phyloP scores from a whole-genome alignment of 1,284 basidiomycete species.

The Microbotryum silenes-acaulis region DNA sequence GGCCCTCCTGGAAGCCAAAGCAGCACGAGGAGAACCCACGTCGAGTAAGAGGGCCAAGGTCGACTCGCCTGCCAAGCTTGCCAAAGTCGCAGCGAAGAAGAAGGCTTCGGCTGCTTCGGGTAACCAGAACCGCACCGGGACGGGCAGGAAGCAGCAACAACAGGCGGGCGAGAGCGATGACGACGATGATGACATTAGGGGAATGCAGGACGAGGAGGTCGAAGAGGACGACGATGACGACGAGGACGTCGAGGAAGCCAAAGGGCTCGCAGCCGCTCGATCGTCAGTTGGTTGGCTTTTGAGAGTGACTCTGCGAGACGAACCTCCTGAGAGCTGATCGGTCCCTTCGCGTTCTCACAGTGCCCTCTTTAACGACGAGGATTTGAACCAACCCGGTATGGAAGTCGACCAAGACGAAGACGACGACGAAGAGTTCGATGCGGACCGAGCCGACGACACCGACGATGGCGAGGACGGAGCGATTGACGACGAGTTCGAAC shows the following conservation, averaged over 20 bases:
- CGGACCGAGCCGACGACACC: slow-evolving; percentile 27
- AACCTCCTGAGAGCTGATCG: too few species aligned
- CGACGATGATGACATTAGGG: slow-evolving; percentile 26
- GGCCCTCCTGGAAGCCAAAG: slow-evolving; percentile 21
- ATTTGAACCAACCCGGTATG: slow-evolving; percentile 32
- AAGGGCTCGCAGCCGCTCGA: slow-evolving; percentile 26
- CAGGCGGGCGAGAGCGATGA: slow-evolving; percentile 16
- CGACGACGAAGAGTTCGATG: slow-evolving; percentile 38
- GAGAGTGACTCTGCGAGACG: too few species aligned
- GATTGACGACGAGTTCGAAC: slow-evolving; percentile 43
- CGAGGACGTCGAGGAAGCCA: slow-evolving; percentile 21
- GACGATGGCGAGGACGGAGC: slow-evolving; percentile 39
- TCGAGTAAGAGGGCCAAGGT: not conserved
- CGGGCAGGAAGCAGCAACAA: slow-evolving; percentile 11
- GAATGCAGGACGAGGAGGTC: slow-evolving; percentile 22
- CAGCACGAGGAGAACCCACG: not conserved
- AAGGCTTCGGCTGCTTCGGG: not conserved
- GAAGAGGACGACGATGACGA: slow-evolving; percentile 21
- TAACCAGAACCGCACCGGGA: slow-evolving; percentile 7
- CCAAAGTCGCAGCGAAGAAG: not conserved
- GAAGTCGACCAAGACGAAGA: slow-evolving; percentile 46
- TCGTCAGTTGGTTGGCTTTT: slow-evolving; percentile 18
- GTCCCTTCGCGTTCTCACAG: slow-evolving; percentile 7
- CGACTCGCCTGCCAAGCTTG: too few species aligned
- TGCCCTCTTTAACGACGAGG: slow-evolving; percentile 35